Percentiles rank a stretch among this genome's conserved stretches.
Conservation (phyloP, 1,284 basidiomycete genomes). For the Limonomyces culmigenus region DNA sequence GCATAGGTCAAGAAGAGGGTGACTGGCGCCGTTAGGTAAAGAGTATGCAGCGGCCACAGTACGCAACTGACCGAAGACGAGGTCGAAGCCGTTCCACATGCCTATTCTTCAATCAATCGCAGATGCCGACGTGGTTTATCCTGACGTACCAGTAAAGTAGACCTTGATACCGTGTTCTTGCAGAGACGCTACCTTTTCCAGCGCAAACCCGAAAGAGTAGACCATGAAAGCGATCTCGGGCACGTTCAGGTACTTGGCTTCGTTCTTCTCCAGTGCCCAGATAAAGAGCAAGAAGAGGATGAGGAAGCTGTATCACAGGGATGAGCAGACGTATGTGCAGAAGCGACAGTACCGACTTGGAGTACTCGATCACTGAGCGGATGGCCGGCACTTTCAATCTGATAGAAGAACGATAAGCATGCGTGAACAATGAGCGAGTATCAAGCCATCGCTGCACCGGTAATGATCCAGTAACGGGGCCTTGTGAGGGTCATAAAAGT, state of each 20-base stretch:
- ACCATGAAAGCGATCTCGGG: constrained; percentile 65
- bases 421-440: neutral
- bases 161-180: constrained; percentile 63
- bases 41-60: too few relatives aligned
- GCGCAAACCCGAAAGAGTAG: constrained; percentile 74
- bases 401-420: neutral
- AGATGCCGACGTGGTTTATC: constrained; percentile 23
- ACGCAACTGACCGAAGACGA: constrained; percentile 58
- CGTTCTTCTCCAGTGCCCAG: constrained; percentile 62
- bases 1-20: constrained; percentile 67
- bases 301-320: constrained; percentile 41
- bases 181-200: constrained; percentile 88
- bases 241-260: constrained; percentile 40
- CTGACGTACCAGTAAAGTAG: constrained; percentile 71
- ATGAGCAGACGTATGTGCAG: neutral
- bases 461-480: constrained; percentile 90
- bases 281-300: constrained; percentile 74
- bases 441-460: constrained; percentile 27
- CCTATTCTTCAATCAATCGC: neutral
- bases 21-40: constrained; percentile 27
- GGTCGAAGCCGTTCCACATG: constrained; percentile 67
- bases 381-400: constrained; percentile 88
- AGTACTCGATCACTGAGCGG: constrained; percentile 77
- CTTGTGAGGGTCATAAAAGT: constrained; percentile 88
- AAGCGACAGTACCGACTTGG: constrained; percentile 32